These are phyloP conservation scores for Aspergillus fumigatus DNA, from an alignment of 2,329 filamentous ascomycete genomes.

Conservation along the genomic window DNA sequence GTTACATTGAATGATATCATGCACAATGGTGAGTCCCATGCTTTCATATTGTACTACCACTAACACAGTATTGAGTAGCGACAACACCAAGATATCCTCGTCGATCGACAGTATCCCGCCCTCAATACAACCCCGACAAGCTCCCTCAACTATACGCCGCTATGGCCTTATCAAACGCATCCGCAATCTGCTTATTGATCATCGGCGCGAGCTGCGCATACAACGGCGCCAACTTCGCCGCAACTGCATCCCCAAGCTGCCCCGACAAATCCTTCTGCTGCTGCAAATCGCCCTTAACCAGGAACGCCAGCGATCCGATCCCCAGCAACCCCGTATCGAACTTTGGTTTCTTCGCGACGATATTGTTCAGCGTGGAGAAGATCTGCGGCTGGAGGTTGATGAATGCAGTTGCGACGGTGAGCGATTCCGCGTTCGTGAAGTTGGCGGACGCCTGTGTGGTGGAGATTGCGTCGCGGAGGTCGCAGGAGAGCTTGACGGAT, in stretches of 20 bases:
- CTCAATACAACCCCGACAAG: no score
- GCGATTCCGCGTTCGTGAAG: constrained; percentile 14
- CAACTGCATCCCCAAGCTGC: constrained; percentile 10
- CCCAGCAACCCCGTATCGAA: constrained; percentile 16
- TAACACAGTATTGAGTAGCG: no score
- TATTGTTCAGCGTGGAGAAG: constrained; percentile 13
- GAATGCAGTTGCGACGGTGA: constrained; percentile 9
- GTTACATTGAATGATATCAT: no score
- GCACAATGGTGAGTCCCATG: no score
- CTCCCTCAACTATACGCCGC: constrained; percentile 3
- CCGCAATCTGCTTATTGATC: constrained; percentile 12
- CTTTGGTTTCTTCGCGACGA: constrained; percentile 14
- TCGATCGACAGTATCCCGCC: no score
- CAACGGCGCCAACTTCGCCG: constrained; percentile 9
- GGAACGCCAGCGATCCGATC: constrained; percentile 10
- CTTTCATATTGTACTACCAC: no score
- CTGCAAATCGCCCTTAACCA: constrained; percentile 15
- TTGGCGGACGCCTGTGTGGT: constrained; percentile 9
- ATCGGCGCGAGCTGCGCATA: constrained; percentile 14
- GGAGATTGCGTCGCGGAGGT: constrained; percentile 7
- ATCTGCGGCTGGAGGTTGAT: constrained; percentile 15
- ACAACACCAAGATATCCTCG: no score
- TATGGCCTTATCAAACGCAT: constrained; percentile 13
- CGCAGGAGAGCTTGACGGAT: constrained; percentile 6
- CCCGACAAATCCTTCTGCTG: constrained; percentile 10